Evolutionary conservation across 176 grass and related monocot genomes (phyloP).

Genomic region (Coix lacrymajobi): DNA sequence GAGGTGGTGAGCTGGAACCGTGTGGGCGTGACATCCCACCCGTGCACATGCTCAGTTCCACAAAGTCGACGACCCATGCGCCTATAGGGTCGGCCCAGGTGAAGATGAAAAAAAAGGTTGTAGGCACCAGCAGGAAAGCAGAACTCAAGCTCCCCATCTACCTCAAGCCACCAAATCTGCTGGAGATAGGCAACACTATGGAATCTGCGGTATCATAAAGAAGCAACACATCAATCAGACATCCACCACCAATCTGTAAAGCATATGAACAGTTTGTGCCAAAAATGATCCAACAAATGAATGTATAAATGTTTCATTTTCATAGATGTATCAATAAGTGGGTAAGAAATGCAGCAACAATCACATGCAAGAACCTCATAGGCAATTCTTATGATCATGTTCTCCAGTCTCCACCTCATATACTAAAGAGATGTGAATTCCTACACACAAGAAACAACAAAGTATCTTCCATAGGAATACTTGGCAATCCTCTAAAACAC

Average conservation of each 20-base stretch:
- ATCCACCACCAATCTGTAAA: slow-evolving; percentile 9
- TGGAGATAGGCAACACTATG: slow-evolving; percentile 86
- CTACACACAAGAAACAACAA: not conserved
- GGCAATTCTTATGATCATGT: slow-evolving; percentile 10
- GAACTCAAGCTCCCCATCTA: slow-evolving; percentile 78
- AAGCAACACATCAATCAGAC: slow-evolving; percentile 22
- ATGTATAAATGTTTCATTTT: not conserved
- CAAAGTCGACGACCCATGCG: slow-evolving; percentile 73
- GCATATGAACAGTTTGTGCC: not conserved
- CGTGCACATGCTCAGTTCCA: slow-evolving; percentile 69
- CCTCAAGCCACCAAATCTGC: slow-evolving; percentile 98
- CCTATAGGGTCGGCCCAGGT: slow-evolving; percentile 62
- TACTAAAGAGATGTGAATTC: not conserved
- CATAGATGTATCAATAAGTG: not conserved
- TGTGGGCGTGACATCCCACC: slow-evolving; percentile 84
- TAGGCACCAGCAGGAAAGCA: slow-evolving; percentile 81
- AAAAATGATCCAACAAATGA: not conserved
- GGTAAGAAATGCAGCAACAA: not conserved
- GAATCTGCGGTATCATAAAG: slow-evolving; percentile 60
- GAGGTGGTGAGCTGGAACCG: slow-evolving; percentile 73
- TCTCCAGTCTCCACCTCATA: not conserved
- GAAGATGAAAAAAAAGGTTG: slow-evolving; percentile 78
- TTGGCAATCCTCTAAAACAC: slow-evolving; percentile 8
- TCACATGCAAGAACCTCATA: not conserved
- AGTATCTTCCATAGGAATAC: not conserved